A percentile compares a stretch with the other conserved stretches of the same genome.
Evolutionary conservation across 306 rosid genomes (phyloP).

Genomic region (Quercus alba): DNA sequence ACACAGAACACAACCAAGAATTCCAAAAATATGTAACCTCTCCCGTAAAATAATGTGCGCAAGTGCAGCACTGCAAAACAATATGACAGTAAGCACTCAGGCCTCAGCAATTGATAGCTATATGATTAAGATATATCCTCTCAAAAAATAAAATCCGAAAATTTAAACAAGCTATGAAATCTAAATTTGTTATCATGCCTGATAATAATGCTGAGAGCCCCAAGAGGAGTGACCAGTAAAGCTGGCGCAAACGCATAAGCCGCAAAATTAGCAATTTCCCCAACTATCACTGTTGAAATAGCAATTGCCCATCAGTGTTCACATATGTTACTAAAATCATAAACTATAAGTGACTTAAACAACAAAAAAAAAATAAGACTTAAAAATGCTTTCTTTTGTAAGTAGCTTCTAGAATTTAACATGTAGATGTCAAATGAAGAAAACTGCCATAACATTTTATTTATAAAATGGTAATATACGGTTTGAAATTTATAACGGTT

Average conservation of each 20-base stretch:
- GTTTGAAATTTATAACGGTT: not conserved
- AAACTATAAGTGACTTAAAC: slow-evolving; percentile 5
- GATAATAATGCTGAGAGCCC: slow-evolving; percentile 99
- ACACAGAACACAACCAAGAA: slow-evolving; percentile 93
- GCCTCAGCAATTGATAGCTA: slow-evolving; percentile 3
- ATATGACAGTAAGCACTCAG: slow-evolving; percentile 38
- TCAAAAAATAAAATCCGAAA: too few relatives aligned
- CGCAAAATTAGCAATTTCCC: slow-evolving; percentile 98
- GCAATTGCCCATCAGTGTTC: slow-evolving; percentile 24
- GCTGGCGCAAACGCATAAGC: slow-evolving; percentile 99
- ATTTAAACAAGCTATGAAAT: too few relatives aligned
- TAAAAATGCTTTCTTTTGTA: not conserved
- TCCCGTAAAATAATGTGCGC: slow-evolving; percentile 92
- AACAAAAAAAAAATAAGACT: not conserved
- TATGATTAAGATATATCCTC: too few relatives aligned
- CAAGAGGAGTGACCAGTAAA: slow-evolving; percentile 96
- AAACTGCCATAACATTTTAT: not conserved
- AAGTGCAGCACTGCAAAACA: slow-evolving; percentile 91
- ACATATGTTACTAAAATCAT: slow-evolving; percentile 1
- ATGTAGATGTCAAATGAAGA: not conserved
- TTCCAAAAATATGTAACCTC: slow-evolving; percentile 86
- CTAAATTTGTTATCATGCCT: slow-evolving; percentile 48
- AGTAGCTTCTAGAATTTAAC: not conserved
- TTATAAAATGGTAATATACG: not conserved
- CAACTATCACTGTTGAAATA: slow-evolving; percentile 87